Evolutionary conservation across 805 yeast species (phyloP).

Genomic region (Schwanniomyces pseudopolymorphus): DNA sequence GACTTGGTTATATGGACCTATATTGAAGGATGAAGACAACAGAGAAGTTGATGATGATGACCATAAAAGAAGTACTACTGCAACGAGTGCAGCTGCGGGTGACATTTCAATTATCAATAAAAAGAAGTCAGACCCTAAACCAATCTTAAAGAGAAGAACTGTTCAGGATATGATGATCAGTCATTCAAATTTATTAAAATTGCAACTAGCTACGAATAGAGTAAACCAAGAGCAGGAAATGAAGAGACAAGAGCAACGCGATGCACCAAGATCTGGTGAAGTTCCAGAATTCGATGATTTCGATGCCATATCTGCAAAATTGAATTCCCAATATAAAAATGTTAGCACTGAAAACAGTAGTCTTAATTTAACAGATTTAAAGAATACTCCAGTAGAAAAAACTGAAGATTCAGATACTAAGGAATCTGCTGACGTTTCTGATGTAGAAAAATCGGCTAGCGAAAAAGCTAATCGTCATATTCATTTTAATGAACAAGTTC

Average conservation of each 20-base stretch:
- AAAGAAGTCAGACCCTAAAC: slow-evolving; percentile 50
- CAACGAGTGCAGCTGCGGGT: slow-evolving; percentile 44
- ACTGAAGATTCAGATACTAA: neutral
- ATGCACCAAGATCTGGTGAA: slow-evolving; percentile 18
- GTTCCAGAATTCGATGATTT: slow-evolving; percentile 44
- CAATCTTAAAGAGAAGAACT: slow-evolving; percentile 84
- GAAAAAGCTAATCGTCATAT: slow-evolving; percentile 60
- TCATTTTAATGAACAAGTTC: slow-evolving; percentile 91
- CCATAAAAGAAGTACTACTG: slow-evolving; percentile 24
- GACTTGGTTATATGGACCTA: slow-evolving; percentile 97
- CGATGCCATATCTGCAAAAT: slow-evolving; percentile 43
- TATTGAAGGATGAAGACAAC: slow-evolving; percentile 46
- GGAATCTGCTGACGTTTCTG: neutral
- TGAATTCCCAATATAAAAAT: slow-evolving; percentile 38
- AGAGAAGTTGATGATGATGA: slow-evolving; percentile 16
- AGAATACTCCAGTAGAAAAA: neutral
- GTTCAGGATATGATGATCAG: slow-evolving; percentile 77
- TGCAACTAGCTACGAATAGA: slow-evolving; percentile 39
- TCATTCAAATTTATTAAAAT: slow-evolving; percentile 48
- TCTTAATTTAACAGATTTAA: neutral
- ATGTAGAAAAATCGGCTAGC: neutral
- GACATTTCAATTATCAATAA: slow-evolving; percentile 42
- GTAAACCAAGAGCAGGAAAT: slow-evolving; percentile 27
- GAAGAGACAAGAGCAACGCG: slow-evolving; percentile 12
- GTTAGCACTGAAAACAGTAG: slow-evolving; percentile 2